Percentiles rank a stretch among this genome's conserved stretches.
These are phyloP conservation scores for Ziziphus jujuba DNA, from an alignment of 306 rosid species.

Conservation along the genomic window DNA sequence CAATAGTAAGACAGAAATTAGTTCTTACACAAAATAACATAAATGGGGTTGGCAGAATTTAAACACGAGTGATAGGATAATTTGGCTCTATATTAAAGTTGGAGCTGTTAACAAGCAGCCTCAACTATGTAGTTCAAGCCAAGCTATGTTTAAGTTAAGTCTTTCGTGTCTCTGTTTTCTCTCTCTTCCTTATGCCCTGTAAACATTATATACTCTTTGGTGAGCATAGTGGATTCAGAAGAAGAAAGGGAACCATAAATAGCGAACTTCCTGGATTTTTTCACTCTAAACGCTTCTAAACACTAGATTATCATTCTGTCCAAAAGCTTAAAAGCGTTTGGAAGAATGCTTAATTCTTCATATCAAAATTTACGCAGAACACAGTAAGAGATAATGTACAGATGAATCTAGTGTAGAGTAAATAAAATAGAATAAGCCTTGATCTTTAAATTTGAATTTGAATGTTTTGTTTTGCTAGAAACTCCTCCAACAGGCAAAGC, in stretches of 20 bases:
- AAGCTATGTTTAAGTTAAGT: neutral
- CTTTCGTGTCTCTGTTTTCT: neutral
- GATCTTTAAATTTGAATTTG: conserved; percentile 11
- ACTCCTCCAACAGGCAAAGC: conserved; percentile 54
- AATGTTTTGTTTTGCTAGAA: conserved; percentile 38
- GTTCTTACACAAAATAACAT: too few species aligned
- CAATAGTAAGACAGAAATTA: too few species aligned
- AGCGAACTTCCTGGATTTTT: neutral
- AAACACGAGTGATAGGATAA: too few species aligned
- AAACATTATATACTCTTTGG: neutral
- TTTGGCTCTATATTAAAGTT: too few species aligned
- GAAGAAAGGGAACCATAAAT: neutral
- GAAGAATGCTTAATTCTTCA: too few species aligned
- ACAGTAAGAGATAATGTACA: neutral
- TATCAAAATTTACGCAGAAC: too few species aligned
- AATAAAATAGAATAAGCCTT: conserved; percentile 11
- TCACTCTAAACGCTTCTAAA: too few species aligned
- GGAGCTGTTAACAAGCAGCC: too few species aligned
- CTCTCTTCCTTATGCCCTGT: neutral
- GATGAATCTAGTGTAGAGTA: conserved; percentile 14
- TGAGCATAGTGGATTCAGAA: neutral
- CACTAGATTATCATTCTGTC: too few species aligned
- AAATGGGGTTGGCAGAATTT: too few species aligned
- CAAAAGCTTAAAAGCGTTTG: too few species aligned
- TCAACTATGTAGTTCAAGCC: too few species aligned